A percentile compares a stretch with the other conserved stretches of the same genome.
phyloP scores from a whole-genome alignment of 2,329 filamentous ascomycete genomes.

The Claviceps sp. region DNA sequence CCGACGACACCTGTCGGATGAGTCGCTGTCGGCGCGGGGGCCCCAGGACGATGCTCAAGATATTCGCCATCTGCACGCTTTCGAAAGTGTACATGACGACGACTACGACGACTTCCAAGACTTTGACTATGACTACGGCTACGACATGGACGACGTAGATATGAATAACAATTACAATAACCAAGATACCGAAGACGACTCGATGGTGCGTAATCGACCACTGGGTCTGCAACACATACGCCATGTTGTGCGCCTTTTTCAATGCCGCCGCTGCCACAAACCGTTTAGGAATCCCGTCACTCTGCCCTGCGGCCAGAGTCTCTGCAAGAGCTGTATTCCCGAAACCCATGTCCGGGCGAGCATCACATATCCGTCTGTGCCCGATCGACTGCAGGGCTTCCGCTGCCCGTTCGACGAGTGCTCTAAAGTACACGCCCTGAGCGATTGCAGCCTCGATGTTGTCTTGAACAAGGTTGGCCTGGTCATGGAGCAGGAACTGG shows the following conservation, averaged over 20 bases:
- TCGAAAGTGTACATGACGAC: background rate
- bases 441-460: constrained; percentile 67
- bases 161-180: too few relatives aligned
- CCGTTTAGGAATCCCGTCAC: constrained; percentile 57
- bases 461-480: constrained; percentile 59
- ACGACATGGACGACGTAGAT: background rate
- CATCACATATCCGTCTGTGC: constrained; percentile 63
- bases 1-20: background rate
- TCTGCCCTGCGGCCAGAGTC: constrained; percentile 65
- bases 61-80: background rate
- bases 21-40: background rate
- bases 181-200: background rate
- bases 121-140: too few relatives aligned
- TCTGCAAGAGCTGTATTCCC: constrained; percentile 67
- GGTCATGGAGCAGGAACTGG: constrained; percentile 41
- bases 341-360: constrained; percentile 47
- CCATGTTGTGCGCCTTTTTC: constrained; percentile 51
- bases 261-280: constrained; percentile 61
- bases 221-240: constrained; percentile 10
- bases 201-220: background rate
- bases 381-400: constrained; percentile 55
- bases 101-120: background rate
- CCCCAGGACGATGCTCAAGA: background rate
- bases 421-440: constrained; percentile 55
- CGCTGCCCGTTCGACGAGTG: constrained; percentile 60